Evolutionary conservation across 2,329 filamentous ascomycete species (phyloP).

Genomic region (Nothophoma quercina): DNA sequence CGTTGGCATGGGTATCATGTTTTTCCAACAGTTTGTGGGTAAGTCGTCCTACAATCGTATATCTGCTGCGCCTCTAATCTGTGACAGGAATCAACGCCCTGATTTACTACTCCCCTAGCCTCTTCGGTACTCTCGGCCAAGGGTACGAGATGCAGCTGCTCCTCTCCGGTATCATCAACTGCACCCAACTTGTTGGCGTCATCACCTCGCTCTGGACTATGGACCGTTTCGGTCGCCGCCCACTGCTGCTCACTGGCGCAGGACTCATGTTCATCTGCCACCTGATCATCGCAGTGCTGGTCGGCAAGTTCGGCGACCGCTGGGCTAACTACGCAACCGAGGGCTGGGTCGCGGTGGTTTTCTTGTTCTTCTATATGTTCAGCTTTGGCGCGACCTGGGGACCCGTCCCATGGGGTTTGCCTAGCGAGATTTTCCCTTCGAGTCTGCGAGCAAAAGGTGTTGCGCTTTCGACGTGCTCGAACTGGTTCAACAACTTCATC

Average conservation of each 20-base stretch:
- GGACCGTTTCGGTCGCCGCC: slow-evolving; percentile 52
- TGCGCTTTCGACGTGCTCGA: slow-evolving; percentile 68
- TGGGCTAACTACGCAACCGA: slow-evolving; percentile 60
- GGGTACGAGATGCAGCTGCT: slow-evolving; percentile 63
- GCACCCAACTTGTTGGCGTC: slow-evolving; percentile 52
- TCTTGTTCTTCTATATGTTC: slow-evolving; percentile 69
- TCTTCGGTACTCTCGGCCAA: slow-evolving; percentile 68
- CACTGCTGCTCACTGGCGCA: slow-evolving; percentile 53
- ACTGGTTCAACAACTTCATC: slow-evolving; percentile 71
- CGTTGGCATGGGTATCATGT: slow-evolving; percentile 52
- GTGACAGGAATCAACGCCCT: slow-evolving; percentile 55
- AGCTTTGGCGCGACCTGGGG: slow-evolving; percentile 68
- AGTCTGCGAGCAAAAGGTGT: slow-evolving; percentile 70
- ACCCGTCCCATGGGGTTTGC: slow-evolving; percentile 58
- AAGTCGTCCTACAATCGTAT: too few relatives aligned
- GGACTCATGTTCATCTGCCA: slow-evolving; percentile 59
- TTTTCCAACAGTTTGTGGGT: slow-evolving; percentile 47
- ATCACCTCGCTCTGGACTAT: slow-evolving; percentile 53
- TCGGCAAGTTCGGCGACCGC: slow-evolving; percentile 60
- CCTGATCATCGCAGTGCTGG: slow-evolving; percentile 63
- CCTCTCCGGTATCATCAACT: slow-evolving; percentile 71
- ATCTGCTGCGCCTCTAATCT: too few relatives aligned
- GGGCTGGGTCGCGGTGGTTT: slow-evolving; percentile 65
- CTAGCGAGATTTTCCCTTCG: slow-evolving; percentile 69
- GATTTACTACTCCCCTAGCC: slow-evolving; percentile 68